These are phyloP conservation scores for Chloranthus sessilifolius DNA, from an alignment of 164 flowering plant species.

Conservation along the genomic window DNA sequence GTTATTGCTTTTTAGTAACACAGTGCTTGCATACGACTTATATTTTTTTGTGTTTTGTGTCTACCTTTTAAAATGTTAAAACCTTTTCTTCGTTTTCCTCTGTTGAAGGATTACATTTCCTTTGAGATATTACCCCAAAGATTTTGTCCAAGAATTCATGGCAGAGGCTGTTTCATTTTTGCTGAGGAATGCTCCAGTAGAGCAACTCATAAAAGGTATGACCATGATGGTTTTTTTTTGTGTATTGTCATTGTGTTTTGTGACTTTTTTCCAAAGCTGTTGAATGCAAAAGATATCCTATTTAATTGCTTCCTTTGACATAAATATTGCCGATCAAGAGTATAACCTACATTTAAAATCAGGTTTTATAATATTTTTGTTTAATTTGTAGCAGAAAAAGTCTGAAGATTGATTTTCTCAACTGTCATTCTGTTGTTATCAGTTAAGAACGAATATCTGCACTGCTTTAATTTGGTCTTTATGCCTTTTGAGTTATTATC, in stretches of 20 bases:
- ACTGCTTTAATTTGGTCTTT: too few species aligned
- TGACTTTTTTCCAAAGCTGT: background rate
- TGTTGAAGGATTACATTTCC: conserved; percentile 45
- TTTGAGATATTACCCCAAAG: conserved; percentile 72
- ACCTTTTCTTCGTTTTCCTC: background rate
- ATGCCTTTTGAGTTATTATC: too few species aligned
- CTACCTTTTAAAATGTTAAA: too few species aligned
- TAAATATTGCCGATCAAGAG: too few species aligned
- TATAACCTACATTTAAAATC: background rate
- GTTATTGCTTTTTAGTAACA: too few species aligned
- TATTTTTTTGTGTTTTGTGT: too few species aligned
- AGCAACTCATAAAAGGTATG: conserved; percentile 66
- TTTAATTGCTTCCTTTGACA: too few species aligned
- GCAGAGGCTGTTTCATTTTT: conserved; percentile 74
- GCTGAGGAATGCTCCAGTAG: conserved; percentile 65
- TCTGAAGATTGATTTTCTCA: background rate
- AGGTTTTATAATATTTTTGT: background rate
- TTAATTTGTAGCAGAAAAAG: background rate
- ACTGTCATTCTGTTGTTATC: too few species aligned
- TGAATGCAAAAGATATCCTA: background rate
- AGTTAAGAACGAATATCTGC: too few species aligned
- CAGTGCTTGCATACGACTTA: too few species aligned
- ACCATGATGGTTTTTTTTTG: background rate
- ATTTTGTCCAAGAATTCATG: conserved; percentile 80
- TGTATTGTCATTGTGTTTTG: background rate